These are phyloP conservation scores for Solanum bulbocastanum DNA, from an alignment of 257 asterid genomes.

Conservation along the genomic window DNA sequence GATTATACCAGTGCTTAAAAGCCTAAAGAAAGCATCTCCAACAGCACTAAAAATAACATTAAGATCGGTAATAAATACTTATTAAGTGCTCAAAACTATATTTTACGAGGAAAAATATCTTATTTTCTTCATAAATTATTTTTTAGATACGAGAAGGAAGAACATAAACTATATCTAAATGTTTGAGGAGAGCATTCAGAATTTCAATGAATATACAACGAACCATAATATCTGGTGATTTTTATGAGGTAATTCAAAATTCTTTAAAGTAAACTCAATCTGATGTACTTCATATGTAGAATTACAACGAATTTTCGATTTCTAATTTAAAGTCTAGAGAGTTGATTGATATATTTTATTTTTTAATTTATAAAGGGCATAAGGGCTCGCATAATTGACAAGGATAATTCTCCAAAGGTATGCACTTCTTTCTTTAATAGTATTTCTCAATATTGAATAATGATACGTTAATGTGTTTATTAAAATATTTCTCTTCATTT, in stretches of 20 bases:
- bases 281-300: neutral
- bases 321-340: neutral
- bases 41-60: neutral
- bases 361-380: neutral
- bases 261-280: neutral
- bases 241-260: slow-evolving; percentile 60
- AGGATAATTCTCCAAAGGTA: neutral
- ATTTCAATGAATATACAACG: slow-evolving; percentile 65
- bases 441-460: neutral
- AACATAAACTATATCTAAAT: slow-evolving; percentile 49
- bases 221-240: slow-evolving; percentile 45
- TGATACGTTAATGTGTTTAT: neutral
- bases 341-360: neutral
- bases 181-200: slow-evolving; percentile 74
- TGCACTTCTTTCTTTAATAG: neutral
- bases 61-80: neutral
- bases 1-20: neutral
- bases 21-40: neutral
- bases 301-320: neutral
- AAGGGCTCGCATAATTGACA: neutral
- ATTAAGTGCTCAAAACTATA: no score
- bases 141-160: slow-evolving; percentile 69
- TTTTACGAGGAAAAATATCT: neutral
- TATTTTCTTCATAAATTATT: neutral
- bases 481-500: neutral